Conservation (phyloP, 495 filamentous ascomycete genomes). For the Penicillium psychrofluorescens region DNA sequence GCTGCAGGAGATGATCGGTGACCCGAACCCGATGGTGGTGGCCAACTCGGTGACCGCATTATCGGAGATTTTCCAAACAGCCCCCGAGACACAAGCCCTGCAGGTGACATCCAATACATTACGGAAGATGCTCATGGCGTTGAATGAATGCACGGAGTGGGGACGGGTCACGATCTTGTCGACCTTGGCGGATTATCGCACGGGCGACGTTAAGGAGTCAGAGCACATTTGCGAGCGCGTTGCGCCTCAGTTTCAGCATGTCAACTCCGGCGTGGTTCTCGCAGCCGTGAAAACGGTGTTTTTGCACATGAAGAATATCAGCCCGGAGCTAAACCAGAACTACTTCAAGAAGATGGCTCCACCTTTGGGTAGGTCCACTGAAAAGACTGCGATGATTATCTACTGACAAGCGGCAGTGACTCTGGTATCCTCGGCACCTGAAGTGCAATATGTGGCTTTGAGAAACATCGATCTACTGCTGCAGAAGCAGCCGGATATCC, state of each 20-base stretch:
- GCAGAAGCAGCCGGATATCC: constrained; percentile 91
- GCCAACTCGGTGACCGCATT: constrained; percentile 94
- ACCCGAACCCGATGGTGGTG: constrained; percentile 98
- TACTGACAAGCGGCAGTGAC: constrained; percentile 56
- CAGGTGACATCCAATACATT: constrained; percentile 71
- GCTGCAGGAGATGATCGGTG: constrained; percentile 93
- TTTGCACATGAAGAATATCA: constrained; percentile 85
- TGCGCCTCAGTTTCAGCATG: constrained; percentile 95
- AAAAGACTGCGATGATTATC: constrained; percentile 10
- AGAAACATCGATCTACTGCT: constrained; percentile 93
- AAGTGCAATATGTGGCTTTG: constrained; percentile 96
- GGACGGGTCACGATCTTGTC: constrained; percentile 91
- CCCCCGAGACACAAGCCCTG: constrained; percentile 84
- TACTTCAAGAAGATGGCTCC: constrained; percentile 99
- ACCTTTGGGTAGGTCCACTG: constrained; percentile 60
- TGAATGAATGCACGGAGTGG: constrained; percentile 99
- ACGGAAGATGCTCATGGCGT: constrained; percentile 91
- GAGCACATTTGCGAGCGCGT: constrained; percentile 98
- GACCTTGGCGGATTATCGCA: constrained; percentile 81
- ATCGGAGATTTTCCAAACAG: constrained; percentile 81
- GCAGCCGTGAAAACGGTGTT: constrained; percentile 98
- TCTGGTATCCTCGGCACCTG: constrained; percentile 87
- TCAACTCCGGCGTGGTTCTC: constrained; percentile 92
- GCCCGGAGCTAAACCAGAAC: constrained; percentile 64
- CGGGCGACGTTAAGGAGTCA: constrained; percentile 83